Evolutionary conservation across 2,329 filamentous ascomycete genomes (phyloP).

Genomic region (Hirsutella rhossiliensis): DNA sequence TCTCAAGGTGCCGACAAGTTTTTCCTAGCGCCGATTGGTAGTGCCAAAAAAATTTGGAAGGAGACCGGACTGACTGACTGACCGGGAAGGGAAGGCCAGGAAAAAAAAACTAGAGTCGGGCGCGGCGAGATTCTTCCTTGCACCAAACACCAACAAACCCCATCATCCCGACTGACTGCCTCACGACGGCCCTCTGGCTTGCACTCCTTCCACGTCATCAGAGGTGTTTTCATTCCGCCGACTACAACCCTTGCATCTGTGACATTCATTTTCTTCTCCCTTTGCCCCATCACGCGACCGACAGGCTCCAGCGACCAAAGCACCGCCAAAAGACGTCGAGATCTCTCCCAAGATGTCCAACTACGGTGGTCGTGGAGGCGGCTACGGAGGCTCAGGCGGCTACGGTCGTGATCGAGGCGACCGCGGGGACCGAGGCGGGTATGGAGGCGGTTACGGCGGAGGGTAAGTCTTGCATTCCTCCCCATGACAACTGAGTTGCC

Average conservation of each 20-base stretch:
- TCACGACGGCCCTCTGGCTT: slow-evolving; percentile 9
- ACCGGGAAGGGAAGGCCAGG: slow-evolving; percentile 5
- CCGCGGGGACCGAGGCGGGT: slow-evolving; percentile 19
- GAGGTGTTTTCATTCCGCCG: slow-evolving; percentile 4
- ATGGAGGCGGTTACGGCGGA: slow-evolving; percentile 20
- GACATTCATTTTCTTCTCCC: slow-evolving; percentile 1
- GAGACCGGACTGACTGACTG: neutral
- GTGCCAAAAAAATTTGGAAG: slow-evolving; percentile 9
- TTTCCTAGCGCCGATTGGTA: slow-evolving; percentile 9
- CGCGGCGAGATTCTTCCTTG: slow-evolving; percentile 11
- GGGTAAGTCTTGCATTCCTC: slow-evolving; percentile 20
- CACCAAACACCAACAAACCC: slow-evolving; percentile 9
- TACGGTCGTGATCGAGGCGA: slow-evolving; percentile 35
- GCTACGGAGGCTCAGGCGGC: slow-evolving; percentile 19
- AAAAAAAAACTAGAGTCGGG: slow-evolving; percentile 10
- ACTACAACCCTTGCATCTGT: neutral
- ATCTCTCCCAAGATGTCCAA: slow-evolving; percentile 30
- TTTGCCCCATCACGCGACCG: slow-evolving; percentile 3
- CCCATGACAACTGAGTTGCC: neutral
- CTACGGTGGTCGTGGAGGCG: slow-evolving; percentile 24
- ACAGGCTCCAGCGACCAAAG: neutral
- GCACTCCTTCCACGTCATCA: slow-evolving; percentile 16
- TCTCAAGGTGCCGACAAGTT: slow-evolving; percentile 2
- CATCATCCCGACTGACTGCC: slow-evolving; percentile 6
- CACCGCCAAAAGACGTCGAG: slow-evolving; percentile 5